These are phyloP conservation scores for Phytophthora melonis DNA, from an alignment of 352 stramenopile genomes.

Conservation along the genomic window DNA sequence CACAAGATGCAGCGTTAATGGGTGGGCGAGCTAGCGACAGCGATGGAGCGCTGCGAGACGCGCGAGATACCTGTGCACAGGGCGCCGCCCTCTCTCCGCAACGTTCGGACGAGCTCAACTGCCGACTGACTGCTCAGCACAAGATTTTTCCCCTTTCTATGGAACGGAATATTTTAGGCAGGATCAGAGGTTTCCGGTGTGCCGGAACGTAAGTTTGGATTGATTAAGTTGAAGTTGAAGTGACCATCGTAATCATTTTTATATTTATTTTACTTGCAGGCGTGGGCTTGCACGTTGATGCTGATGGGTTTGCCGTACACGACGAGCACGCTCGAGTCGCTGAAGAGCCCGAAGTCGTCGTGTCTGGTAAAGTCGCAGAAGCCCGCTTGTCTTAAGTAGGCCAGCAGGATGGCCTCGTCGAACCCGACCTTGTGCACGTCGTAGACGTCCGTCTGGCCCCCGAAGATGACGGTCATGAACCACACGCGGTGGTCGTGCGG, in stretches of 20 bases:
- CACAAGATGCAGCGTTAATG: conserved; percentile 16
- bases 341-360: conserved; percentile 62
- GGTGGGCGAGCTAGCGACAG: too few species aligned
- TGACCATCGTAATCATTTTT: background rate
- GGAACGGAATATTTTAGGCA: conserved; percentile 11
- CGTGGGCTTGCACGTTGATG: conserved; percentile 62
- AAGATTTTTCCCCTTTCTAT: conserved; percentile 40
- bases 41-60: background rate
- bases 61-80: conserved; percentile 8
- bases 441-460: conserved; percentile 68
- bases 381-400: conserved; percentile 52
- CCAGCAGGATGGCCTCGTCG: conserved; percentile 57
- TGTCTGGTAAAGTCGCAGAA: conserved; percentile 70
- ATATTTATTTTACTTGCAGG: conserved; percentile 12
- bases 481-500: conserved; percentile 61
- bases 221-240: background rate
- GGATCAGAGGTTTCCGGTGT: conserved; percentile 1
- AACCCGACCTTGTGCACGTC: conserved; percentile 88
- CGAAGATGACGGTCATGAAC: conserved; percentile 83
- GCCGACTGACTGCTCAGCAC: conserved; percentile 30
- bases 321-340: conserved; percentile 55
- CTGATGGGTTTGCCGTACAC: conserved; percentile 65
- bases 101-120: conserved; percentile 11
- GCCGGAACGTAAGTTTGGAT: too few species aligned
- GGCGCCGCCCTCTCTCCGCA: conserved; percentile 14